A percentile compares a stretch with the other conserved stretches of the same genome.
Evolutionary conservation across 306 rosid genomes (phyloP).

Genomic region (Corylus americana): DNA sequence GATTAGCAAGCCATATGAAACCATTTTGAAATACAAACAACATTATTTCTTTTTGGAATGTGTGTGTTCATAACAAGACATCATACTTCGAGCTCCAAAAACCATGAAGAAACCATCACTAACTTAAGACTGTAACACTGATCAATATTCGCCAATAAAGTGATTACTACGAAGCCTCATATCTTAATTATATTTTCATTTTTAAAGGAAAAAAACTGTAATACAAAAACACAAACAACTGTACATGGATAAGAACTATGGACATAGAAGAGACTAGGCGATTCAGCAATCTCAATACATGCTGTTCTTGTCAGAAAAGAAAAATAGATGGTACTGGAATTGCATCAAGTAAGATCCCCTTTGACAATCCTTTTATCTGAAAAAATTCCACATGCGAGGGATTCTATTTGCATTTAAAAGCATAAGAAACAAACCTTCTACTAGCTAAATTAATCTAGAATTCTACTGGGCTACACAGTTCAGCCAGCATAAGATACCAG

Average conservation of each 20-base stretch:
- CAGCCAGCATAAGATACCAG: too few relatives aligned
- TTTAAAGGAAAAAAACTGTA: neutral
- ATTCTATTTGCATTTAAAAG: neutral
- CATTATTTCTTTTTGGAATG: neutral
- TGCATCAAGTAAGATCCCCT: neutral
- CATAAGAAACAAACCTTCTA: neutral
- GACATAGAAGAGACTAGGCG: neutral
- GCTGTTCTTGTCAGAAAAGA: neutral
- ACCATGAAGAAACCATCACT: neutral
- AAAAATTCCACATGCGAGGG: neutral
- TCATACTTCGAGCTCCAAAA: neutral
- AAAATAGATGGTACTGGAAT: neutral
- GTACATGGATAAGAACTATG: neutral
- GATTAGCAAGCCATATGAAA: neutral
- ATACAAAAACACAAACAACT: neutral
- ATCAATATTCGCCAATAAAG: neutral
- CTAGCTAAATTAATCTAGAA: neutral
- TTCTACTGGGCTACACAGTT: neutral
- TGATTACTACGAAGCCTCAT: neutral
- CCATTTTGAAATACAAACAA: neutral
- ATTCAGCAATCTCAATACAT: neutral
- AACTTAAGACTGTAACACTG: neutral
- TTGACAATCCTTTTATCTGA: neutral
- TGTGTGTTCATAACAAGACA: neutral
- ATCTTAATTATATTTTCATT: neutral